Evolutionary conservation across 371 early-diverging fungal genomes (phyloP).

Genomic region (Apophysomyces sp.): DNA sequence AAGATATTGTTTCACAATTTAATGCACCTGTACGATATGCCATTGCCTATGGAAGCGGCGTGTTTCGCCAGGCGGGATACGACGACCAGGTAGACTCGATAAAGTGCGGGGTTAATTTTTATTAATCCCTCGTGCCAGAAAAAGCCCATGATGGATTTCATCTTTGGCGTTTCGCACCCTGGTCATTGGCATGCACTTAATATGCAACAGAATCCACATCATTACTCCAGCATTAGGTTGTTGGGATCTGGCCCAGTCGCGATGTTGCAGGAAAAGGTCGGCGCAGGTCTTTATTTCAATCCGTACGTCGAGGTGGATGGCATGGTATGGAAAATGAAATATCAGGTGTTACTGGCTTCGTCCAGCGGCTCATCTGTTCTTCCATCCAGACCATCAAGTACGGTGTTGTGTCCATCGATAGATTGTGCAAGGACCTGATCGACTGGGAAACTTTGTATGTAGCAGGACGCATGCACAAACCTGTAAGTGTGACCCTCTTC

Average conservation of each 20-base stretch:
- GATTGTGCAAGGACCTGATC: constrained; percentile 80
- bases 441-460: constrained; percentile 95
- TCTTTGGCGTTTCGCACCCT: constrained; percentile 96
- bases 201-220: constrained; percentile 83
- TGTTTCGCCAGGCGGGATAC: constrained; percentile 87
- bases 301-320: constrained; percentile 89
- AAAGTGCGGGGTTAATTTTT: background rate
- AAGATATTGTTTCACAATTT: constrained; percentile 58
- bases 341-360: background rate
- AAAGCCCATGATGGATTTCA: constrained; percentile 90
- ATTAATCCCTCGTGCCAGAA: constrained; percentile 19
- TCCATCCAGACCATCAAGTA: constrained; percentile 79
- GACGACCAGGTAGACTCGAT: constrained; percentile 55
- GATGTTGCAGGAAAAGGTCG: constrained; percentile 78
- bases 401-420: constrained; percentile 93
- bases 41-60: constrained; percentile 95
- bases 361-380: background rate
- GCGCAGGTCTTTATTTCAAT: constrained; percentile 95
- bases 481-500: constrained; percentile 54
- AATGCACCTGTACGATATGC: constrained; percentile 82
- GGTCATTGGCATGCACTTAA: constrained; percentile 97
- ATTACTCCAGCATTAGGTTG: constrained; percentile 80
- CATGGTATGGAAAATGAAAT: constrained; percentile 53
- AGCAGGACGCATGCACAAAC: constrained; percentile 97
- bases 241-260: constrained; percentile 76